Conservation (phyloP, 106 monocot species). For the Dendrobium officinale region DNA sequence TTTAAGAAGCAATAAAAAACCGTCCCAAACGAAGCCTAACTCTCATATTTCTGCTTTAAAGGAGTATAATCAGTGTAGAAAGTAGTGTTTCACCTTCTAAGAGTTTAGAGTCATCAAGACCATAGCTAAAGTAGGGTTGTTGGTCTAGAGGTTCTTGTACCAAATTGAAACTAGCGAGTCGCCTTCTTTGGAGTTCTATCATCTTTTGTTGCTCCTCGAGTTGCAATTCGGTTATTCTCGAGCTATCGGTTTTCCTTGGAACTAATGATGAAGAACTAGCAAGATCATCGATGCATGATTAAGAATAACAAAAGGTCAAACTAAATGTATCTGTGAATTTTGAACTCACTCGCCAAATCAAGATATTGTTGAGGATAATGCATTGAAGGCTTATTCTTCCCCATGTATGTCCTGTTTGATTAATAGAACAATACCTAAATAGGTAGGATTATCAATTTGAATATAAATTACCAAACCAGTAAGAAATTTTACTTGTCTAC, state of each 20-base stretch:
- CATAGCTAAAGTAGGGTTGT: background rate
- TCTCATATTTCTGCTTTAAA: background rate
- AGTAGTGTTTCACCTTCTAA: constrained; percentile 2
- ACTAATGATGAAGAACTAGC: constrained; percentile 5
- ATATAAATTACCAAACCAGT: background rate
- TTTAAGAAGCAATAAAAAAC: too few relatives aligned
- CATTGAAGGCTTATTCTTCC: constrained; percentile 12
- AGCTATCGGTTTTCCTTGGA: constrained; percentile 8
- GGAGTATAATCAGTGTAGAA: background rate
- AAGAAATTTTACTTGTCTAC: constrained; percentile 34
- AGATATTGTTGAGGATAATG: constrained; percentile 9
- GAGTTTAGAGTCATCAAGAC: constrained; percentile 15
- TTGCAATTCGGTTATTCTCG: constrained; percentile 17
- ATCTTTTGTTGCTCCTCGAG: constrained; percentile 30
- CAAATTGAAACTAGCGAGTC: constrained; percentile 26
- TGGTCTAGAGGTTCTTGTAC: constrained; percentile 10
- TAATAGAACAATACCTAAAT: background rate
- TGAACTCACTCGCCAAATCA: constrained; percentile 14
- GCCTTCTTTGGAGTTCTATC: constrained; percentile 32
- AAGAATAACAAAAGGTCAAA: background rate
- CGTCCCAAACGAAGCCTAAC: too few relatives aligned
- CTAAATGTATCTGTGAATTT: background rate
- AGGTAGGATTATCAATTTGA: background rate
- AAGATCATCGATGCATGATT: background rate
- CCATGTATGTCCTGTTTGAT: constrained; percentile 8